Percentiles rank a stretch among this genome's conserved stretches.
These are phyloP conservation scores for Trametes punicea DNA, from an alignment of 768 basidiomycete genomes.

Conservation along the genomic window DNA sequence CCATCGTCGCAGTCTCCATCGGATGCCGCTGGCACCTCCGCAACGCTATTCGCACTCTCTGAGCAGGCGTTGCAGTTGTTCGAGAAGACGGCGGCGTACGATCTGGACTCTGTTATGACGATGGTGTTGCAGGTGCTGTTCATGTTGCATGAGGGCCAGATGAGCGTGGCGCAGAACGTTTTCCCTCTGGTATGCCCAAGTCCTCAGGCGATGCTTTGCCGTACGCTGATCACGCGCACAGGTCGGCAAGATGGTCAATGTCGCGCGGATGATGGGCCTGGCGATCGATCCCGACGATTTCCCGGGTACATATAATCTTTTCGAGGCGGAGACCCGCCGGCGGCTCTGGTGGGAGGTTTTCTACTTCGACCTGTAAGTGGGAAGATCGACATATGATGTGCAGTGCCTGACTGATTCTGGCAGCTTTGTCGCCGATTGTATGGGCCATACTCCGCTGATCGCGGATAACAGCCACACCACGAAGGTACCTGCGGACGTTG, in stretches of 20 bases:
- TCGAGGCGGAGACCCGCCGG: slow-evolving; percentile 50
- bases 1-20: slow-evolving; percentile 10
- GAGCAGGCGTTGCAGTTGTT: slow-evolving; percentile 43
- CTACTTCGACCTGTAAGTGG: slow-evolving; percentile 71
- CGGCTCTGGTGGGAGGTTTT: slow-evolving; percentile 78
- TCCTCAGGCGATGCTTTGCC: not conserved
- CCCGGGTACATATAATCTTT: slow-evolving; percentile 43
- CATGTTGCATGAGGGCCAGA: slow-evolving; percentile 49
- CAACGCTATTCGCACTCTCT: slow-evolving; percentile 46
- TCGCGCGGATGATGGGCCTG: slow-evolving; percentile 63
- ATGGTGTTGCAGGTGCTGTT: slow-evolving; percentile 55
- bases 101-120: slow-evolving; percentile 58
- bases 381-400: not conserved
- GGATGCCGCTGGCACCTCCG: slow-evolving; percentile 24
- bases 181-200: slow-evolving; percentile 39
- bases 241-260: slow-evolving; percentile 69
- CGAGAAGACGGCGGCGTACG: slow-evolving; percentile 43
- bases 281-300: slow-evolving; percentile 55
- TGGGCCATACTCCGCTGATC: slow-evolving; percentile 62
- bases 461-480: slow-evolving; percentile 53
- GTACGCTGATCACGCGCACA: slow-evolving; percentile 23
- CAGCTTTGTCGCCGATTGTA: slow-evolving; percentile 68
- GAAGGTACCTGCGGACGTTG: slow-evolving; percentile 52
- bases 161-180: slow-evolving; percentile 38
- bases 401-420: not conserved